Evolutionary conservation across 2,329 filamentous ascomycete species (phyloP).

Genomic region (Penicillium sp.): DNA sequence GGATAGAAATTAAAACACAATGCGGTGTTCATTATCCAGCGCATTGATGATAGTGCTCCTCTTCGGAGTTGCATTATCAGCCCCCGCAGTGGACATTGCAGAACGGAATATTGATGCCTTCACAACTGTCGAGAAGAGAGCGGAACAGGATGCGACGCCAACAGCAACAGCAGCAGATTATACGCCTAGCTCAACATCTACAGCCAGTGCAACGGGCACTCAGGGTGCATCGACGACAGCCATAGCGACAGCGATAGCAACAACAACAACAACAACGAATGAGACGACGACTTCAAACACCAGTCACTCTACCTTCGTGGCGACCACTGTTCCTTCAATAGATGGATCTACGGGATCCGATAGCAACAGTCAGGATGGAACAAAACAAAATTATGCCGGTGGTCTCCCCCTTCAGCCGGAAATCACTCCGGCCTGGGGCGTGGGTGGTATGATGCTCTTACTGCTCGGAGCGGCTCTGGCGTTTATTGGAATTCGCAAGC

Average conservation of each 20-base stretch:
- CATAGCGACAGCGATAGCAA: slow-evolving; percentile 10
- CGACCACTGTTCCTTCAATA: slow-evolving; percentile 33
- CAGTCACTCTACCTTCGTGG: slow-evolving; percentile 15
- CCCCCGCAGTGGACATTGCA: slow-evolving; percentile 14
- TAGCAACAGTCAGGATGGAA: slow-evolving; percentile 19
- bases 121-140: slow-evolving; percentile 10
- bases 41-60: slow-evolving; percentile 19
- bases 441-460: slow-evolving; percentile 77
- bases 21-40: slow-evolving; percentile 25
- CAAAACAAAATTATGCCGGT: slow-evolving; percentile 31
- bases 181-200: slow-evolving; percentile 16
- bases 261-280: slow-evolving; percentile 11
- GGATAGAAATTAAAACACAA: slow-evolving; percentile 6
- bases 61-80: slow-evolving; percentile 21
- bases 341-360: slow-evolving; percentile 23
- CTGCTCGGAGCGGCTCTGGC: slow-evolving; percentile 70
- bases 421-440: slow-evolving; percentile 79
- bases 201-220: slow-evolving; percentile 15
- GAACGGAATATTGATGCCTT: slow-evolving; percentile 11
- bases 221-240: slow-evolving; percentile 15
- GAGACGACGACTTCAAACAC: slow-evolving; percentile 17
- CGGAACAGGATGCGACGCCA: slow-evolving; percentile 18
- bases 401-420: slow-evolving; percentile 70
- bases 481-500: slow-evolving; percentile 80
- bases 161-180: slow-evolving; percentile 21